These are phyloP conservation scores for Aspergillus funiculosus DNA, from an alignment of 495 filamentous ascomycete genomes.

Conservation along the genomic window DNA sequence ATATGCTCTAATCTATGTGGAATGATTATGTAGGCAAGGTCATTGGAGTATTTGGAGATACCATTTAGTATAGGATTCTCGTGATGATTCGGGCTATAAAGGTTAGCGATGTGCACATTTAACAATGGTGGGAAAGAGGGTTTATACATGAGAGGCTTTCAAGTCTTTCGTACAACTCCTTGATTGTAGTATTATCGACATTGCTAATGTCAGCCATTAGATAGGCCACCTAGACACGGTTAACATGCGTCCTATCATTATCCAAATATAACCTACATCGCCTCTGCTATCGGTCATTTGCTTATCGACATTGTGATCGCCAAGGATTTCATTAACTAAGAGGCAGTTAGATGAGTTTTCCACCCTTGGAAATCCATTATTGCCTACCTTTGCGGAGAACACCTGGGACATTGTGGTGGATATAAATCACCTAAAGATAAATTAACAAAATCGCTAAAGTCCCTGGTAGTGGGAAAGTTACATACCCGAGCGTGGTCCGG, in stretches of 20 bases:
- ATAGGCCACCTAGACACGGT: constrained; percentile 65
- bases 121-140: neutral
- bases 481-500: constrained; percentile 74
- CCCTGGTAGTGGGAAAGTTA: neutral
- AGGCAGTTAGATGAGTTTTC: constrained; percentile 3
- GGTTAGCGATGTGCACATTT: constrained; percentile 5
- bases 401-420: constrained; percentile 92
- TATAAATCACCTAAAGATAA: constrained; percentile 67
- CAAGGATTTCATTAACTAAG: constrained; percentile 84
- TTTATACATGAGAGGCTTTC: constrained; percentile 70
- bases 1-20: constrained; percentile 9
- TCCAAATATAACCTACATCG: constrained; percentile 51
- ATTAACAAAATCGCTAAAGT: neutral
- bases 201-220: constrained; percentile 96
- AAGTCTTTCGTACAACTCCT: constrained; percentile 73
- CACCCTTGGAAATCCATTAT: neutral
- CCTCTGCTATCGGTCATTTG: constrained; percentile 94
- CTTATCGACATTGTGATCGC: constrained; percentile 95
- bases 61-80: constrained; percentile 69
- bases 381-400: constrained; percentile 71
- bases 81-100: constrained; percentile 73
- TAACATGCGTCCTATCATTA: constrained; percentile 1
- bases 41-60: neutral
- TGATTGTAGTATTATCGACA: constrained; percentile 73
- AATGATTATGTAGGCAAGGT: constrained; percentile 1